Evolutionary conservation across 768 basidiomycete genomes (phyloP), one percentile per base, ranked within the genome.

Genomic region (Leccinellum albellum): DNA sequence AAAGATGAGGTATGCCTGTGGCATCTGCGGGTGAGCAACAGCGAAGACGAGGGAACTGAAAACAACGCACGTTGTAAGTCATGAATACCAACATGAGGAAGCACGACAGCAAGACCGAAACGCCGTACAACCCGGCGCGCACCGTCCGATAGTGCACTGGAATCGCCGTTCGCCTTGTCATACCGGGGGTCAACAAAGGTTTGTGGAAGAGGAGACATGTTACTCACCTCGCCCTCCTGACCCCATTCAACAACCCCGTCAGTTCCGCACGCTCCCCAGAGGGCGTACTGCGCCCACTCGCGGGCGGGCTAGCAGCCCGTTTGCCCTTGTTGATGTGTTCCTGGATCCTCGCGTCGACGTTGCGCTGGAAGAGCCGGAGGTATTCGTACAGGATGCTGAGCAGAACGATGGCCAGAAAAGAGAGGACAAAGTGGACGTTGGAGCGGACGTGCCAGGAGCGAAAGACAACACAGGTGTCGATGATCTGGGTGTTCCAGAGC

Each of bases 81-180:
- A 97, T 96, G 73, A 93, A 94, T 40, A 96, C 86, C 56, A 97
- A 77, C 94, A 97, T 97, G 68, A 93, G 82, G 82, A 92, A 91
- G 78, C 89, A 90, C 33, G 90, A 90, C 57, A 93, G 71, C 70
- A 87, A 87, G 21, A 93, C 84, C 3, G 83, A 83, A 4, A 78
- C 72, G n/a, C 87, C 91, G 64, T 95, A 96, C 35, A 92, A 68
- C 2, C 69, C 63, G 6, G 91, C 88, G 24, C 91, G 80, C 45
- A 86, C 63, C n/a, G 78, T 58, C 23, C 87, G 83, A 40, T 78
- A 73, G 8, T 74, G 53, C 37, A 3, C 40, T 0, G 66, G 65
- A 3, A 65, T 24, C 26, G 1, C 9, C 35, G 5, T 12, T 9
- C 47, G 55, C 13, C 55, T 50, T 28, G 7, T 6, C 28, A 28